Base-by-base conservation (phyloP, 176 grass and related monocot species). In the Hordeum marinum region DNA sequence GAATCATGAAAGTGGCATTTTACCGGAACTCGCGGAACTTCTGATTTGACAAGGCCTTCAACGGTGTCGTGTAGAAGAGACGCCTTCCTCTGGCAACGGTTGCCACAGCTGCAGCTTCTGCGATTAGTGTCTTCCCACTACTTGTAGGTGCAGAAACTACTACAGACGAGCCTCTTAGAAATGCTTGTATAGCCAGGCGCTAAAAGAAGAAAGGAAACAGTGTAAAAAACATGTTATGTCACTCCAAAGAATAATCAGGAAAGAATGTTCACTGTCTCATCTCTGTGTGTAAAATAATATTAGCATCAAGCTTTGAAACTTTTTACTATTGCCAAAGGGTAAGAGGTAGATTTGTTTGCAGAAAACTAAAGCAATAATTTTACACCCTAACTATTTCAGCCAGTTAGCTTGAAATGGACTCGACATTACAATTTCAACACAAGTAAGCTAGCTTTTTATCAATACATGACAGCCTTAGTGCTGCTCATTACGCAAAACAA, bases 11-110 rank as follows among this genome's bases (percentile, higher is more conserved):
- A 46, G 57, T 36, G 67, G 46, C 27, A 31, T 46, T 78, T 85
- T 92, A 97, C 94, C 92, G 80, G 72, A 95, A 98, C 90, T 98
- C 95, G 11, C 93, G 95, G 75, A 98, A 91, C 45, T 98, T 98
- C 80, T 98, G 92, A 78, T 98, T 98, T 73, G 95, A 98, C 72
- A 98, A 87, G 42, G 95, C 95, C 89, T 98, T 98, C 60, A 98
- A 89, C 7, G 95, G 95, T 55, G 95, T 98, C 59, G 95, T 98
- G 80, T 98, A 98, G 72, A 98, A 95, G 62, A 98, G 82, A 32
- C 95, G 89, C 23, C 89, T 95, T 89, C 85, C 87, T 87, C 89
- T 98, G 76, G 91, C 91, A 78, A 95, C 82, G 59, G 93, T 92
- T 87, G 95, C 95, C 3, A 93, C 85, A n/a, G 95, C 95, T 78